Evolutionary conservation across 2,329 filamentous ascomycete genomes (phyloP).

Genomic region (Fusarium keratoplasticum): DNA sequence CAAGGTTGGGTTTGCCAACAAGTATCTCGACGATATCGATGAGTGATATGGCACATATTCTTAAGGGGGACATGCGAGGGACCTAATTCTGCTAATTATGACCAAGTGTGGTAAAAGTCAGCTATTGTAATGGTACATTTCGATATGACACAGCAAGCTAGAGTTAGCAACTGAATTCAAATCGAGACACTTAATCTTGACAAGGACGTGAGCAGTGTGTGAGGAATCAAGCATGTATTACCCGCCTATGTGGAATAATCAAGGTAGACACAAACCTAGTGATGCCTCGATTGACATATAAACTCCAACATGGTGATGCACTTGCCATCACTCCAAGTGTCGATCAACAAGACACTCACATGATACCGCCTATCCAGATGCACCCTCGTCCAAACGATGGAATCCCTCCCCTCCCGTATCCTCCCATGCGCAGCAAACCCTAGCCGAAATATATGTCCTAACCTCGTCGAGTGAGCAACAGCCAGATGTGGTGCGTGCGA

Average conservation of each 20-base stretch:
- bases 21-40: constrained; percentile 48
- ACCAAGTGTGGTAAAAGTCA: constrained; percentile 4
- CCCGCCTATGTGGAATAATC: constrained; percentile 19
- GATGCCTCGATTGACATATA: constrained; percentile 12
- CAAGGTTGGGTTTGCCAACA: constrained; percentile 58
- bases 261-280: constrained; percentile 37
- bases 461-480: constrained; percentile 17
- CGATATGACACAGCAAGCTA: constrained; percentile 10
- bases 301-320: constrained; percentile 20
- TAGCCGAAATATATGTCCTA: constrained; percentile 12
- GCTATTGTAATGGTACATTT: constrained; percentile 11
- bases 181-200: background rate
- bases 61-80: background rate
- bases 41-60: constrained; percentile 1
- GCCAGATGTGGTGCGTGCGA: constrained; percentile 5
- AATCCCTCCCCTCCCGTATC: constrained; percentile 7
- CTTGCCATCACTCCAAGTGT: constrained; percentile 26
- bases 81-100: constrained; percentile 17
- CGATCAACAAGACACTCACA: background rate
- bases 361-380: constrained; percentile 22
- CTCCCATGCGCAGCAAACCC: constrained; percentile 5
- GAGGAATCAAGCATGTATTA: constrained; percentile 30
- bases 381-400: constrained; percentile 11
- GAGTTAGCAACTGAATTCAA: constrained; percentile 8
- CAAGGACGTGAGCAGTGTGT: background rate